A percentile compares a stretch with the other conserved stretches of the same genome.
Evolutionary conservation across 345 rosid genomes (phyloP).

Genomic region (Pugionium cornutum): DNA sequence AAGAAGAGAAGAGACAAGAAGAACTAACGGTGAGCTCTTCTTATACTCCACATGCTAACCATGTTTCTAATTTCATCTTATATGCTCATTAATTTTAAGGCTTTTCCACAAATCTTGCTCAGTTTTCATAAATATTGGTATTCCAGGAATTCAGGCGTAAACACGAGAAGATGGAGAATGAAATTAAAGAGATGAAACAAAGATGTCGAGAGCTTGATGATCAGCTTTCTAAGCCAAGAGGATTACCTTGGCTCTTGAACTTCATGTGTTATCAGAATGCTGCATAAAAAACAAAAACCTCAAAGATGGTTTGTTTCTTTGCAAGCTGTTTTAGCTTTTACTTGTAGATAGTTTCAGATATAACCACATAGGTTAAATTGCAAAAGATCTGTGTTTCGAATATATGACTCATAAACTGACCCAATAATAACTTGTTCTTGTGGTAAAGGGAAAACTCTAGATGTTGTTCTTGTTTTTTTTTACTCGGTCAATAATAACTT

Average conservation of each 20-base stretch:
- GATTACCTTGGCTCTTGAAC: constrained; percentile 32
- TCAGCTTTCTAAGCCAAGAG: constrained; percentile 28
- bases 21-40: constrained; percentile 52
- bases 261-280: constrained; percentile 5
- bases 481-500: constrained; percentile 1
- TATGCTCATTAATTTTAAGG: neutral
- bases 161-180: constrained; percentile 30
- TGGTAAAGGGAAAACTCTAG: neutral
- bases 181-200: constrained; percentile 24
- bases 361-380: constrained; percentile 19
- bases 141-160: constrained; percentile 28
- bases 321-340: constrained; percentile 6
- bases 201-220: neutral
- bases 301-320: constrained; percentile 17
- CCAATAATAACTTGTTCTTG: neutral
- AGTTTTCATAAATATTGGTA: neutral
- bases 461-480: constrained; percentile 14
- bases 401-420: constrained; percentile 22
- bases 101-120: neutral
- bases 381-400: constrained; percentile 13
- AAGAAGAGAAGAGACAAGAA: constrained; percentile 65
- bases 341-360: constrained; percentile 27
- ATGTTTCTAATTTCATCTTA: neutral
- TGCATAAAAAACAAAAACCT: constrained; percentile 12
- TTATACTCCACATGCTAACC: too few species aligned